A percentile compares a stretch with the other conserved stretches of the same genome.
Evolutionary conservation across 2,329 filamentous ascomycete genomes (phyloP).

Genomic region (Cladorrhinum sp.): DNA sequence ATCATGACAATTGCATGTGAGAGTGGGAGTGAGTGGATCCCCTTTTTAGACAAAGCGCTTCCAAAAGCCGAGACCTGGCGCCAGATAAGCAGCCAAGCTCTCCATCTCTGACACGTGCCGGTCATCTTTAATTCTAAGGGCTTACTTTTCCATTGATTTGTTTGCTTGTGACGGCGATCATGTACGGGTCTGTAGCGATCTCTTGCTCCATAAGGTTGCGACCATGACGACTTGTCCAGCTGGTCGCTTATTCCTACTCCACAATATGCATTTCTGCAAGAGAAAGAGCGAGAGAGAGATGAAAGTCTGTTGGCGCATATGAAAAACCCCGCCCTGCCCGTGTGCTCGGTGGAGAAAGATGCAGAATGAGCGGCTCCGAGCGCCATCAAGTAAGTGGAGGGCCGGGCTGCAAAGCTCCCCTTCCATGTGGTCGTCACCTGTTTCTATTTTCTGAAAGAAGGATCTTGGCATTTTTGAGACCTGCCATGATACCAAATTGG

Average conservation of each 20-base stretch:
- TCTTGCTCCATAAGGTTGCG: neutral
- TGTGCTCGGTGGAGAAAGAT: neutral
- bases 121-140: too few species aligned
- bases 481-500: too few species aligned
- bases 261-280: neutral
- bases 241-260: neutral
- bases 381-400: neutral
- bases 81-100: neutral
- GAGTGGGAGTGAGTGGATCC: conserved; percentile 13
- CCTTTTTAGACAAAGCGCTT: conserved; percentile 11
- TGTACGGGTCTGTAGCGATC: neutral
- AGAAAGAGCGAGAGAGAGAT: neutral
- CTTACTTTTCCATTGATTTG: neutral
- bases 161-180: neutral
- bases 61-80: conserved; percentile 5
- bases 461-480: too few species aligned
- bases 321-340: neutral
- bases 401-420: neutral
- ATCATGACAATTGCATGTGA: conserved; percentile 16
- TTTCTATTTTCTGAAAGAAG: neutral
- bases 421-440: neutral
- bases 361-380: neutral
- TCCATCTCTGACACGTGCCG: conserved; percentile 21
- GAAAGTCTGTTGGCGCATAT: neutral
- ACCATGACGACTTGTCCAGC: neutral